These are phyloP conservation scores for Pseudodiploospora longispora DNA, from an alignment of 2,329 filamentous ascomycete species.

Conservation along the genomic window DNA sequence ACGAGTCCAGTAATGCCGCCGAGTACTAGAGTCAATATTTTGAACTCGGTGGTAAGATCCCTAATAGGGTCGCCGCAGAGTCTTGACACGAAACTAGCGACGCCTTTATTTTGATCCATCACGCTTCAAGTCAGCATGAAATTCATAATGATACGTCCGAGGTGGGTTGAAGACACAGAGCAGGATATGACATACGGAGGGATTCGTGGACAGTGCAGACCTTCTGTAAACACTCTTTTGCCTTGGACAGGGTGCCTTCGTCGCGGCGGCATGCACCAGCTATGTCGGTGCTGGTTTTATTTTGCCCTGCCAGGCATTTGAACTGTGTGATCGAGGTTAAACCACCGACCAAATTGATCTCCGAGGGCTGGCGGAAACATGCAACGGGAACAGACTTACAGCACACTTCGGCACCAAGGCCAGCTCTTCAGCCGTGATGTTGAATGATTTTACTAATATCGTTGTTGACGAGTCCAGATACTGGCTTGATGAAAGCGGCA, in stretches of 20 bases:
- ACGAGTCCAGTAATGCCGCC: constrained; percentile 11
- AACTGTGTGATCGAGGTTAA: background rate
- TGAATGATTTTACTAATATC: background rate
- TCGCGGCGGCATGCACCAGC: too few relatives aligned
- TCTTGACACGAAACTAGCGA: constrained; percentile 1
- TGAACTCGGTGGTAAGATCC: constrained; percentile 1
- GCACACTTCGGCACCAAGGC: constrained; percentile 1
- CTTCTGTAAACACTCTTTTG: too few relatives aligned
- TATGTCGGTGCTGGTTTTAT: too few relatives aligned
- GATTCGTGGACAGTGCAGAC: too few relatives aligned
- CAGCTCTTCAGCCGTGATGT: background rate
- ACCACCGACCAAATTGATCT: background rate
- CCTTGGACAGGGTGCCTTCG: too few relatives aligned
- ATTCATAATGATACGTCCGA: too few relatives aligned
- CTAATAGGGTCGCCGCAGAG: background rate
- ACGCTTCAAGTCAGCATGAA: too few relatives aligned
- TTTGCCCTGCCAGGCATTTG: too few relatives aligned
- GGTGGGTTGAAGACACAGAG: too few relatives aligned
- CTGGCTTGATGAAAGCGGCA: background rate
- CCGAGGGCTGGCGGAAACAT: background rate
- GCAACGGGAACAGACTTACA: constrained; percentile 1
- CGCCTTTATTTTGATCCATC: background rate
- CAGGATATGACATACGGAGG: too few relatives aligned
- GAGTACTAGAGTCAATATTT: constrained; percentile 9
- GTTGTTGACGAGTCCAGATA: background rate